Conservation (phyloP, 1,284 basidiomycete genomes). For the Meripilus lineatus region DNA sequence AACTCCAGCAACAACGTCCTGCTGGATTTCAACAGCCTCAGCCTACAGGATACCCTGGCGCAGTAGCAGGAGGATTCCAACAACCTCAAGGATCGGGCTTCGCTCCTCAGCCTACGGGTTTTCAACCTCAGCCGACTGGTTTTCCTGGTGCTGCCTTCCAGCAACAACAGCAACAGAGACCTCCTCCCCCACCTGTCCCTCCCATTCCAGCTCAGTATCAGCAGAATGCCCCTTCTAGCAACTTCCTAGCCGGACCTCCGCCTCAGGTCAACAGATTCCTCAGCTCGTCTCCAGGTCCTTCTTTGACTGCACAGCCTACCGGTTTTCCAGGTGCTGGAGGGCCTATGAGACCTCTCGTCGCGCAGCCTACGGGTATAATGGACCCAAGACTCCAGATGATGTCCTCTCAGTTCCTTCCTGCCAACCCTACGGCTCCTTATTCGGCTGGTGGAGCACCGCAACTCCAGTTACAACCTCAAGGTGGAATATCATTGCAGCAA, state of each 20-base stretch:
- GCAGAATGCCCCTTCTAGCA: slow-evolving; percentile 20
- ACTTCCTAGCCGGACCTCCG: slow-evolving; percentile 39
- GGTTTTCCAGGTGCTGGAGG: slow-evolving; percentile 47
- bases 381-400: slow-evolving; percentile 84
- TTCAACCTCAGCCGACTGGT: slow-evolving; percentile 27
- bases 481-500: slow-evolving; percentile 59
- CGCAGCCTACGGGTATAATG: slow-evolving; percentile 79
- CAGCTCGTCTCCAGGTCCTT: slow-evolving; percentile 42
- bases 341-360: slow-evolving; percentile 46
- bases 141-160: slow-evolving; percentile 40
- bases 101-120: slow-evolving; percentile 49
- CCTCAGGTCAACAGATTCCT: slow-evolving; percentile 45
- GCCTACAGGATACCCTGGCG: slow-evolving; percentile 19
- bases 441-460: slow-evolving; percentile 59
- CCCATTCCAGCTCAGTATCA: slow-evolving; percentile 56
- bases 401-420: slow-evolving; percentile 84
- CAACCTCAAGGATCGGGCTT: slow-evolving; percentile 38
- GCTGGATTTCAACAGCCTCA: slow-evolving; percentile 31
- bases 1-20: slow-evolving; percentile 6
- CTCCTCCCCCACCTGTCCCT: slow-evolving; percentile 59
- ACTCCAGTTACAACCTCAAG: slow-evolving; percentile 56
- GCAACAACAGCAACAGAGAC: slow-evolving; percentile 45
- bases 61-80: slow-evolving; percentile 10
- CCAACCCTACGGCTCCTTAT: slow-evolving; percentile 59
- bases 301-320: slow-evolving; percentile 51